Conservation (phyloP, 768 basidiomycete genomes). For the Melanogaster broomeanus region DNA sequence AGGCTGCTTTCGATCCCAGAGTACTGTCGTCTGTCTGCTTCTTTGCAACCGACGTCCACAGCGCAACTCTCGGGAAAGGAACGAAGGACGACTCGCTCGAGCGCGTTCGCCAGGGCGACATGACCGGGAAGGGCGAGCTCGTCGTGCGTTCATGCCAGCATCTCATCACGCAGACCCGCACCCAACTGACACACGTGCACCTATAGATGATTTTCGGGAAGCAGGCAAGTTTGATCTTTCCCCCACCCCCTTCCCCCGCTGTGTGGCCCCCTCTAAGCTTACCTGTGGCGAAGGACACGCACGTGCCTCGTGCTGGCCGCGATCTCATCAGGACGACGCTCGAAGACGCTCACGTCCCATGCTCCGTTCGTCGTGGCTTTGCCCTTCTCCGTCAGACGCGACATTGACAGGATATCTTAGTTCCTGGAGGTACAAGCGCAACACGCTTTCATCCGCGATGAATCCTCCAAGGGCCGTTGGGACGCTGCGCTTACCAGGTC, state of each 20-base stretch:
- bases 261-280: neutral
- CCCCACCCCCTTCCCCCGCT: neutral
- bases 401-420: constrained; percentile 38
- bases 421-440: constrained; percentile 97
- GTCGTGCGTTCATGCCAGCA: constrained; percentile 54
- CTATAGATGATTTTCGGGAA: constrained; percentile 92
- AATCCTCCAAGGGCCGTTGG: constrained; percentile 91
- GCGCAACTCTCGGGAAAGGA: constrained; percentile 82
- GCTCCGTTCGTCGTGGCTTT: constrained; percentile 55
- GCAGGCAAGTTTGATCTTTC: constrained; percentile 69
- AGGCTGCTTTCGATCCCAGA: constrained; percentile 89
- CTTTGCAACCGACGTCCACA: constrained; percentile 94
- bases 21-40: constrained; percentile 87
- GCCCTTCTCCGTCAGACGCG: neutral
- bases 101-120: constrained; percentile 71
- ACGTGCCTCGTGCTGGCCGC: constrained; percentile 85
- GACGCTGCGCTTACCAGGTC: constrained; percentile 87
- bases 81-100: constrained; percentile 81
- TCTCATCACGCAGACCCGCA: neutral
- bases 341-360: constrained; percentile 74
- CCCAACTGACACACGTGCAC: neutral
- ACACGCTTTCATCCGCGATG: constrained; percentile 94
- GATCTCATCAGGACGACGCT: constrained; percentile 81
- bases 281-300: constrained; percentile 67
- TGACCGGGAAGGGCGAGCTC: constrained; percentile 80